Evolutionary conservation across 1,139 yeast species (phyloP).

Genomic region (Saccharomyces pastorianus): DNA sequence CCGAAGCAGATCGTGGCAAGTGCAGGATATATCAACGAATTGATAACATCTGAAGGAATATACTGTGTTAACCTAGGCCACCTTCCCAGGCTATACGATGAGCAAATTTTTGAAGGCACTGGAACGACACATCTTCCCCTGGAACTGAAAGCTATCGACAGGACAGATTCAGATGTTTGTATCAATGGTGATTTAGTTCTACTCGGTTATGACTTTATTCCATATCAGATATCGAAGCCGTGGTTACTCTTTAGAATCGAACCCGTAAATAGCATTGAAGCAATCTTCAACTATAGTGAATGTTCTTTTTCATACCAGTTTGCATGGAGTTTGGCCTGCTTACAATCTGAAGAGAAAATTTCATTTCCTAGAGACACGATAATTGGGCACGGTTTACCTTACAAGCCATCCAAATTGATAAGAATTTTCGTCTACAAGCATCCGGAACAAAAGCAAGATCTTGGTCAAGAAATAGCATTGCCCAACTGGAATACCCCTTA

Average conservation of each 20-base stretch:
- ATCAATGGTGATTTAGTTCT: constrained; percentile 7
- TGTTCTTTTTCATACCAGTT: neutral
- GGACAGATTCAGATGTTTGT: constrained; percentile 3
- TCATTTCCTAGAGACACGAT: neutral
- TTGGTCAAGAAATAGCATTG: constrained; percentile 5
- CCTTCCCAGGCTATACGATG: constrained; percentile 5
- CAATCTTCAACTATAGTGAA: constrained; percentile 4
- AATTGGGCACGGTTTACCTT: neutral
- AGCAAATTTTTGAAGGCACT: constrained; percentile 1
- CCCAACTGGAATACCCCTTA: constrained; percentile 14
- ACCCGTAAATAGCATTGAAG: constrained; percentile 3
- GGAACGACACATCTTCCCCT: neutral
- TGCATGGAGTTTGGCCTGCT: neutral
- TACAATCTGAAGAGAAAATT: neutral
- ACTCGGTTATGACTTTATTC: constrained; percentile 17
- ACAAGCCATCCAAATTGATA: constrained; percentile 4
- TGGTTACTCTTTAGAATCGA: constrained; percentile 16
- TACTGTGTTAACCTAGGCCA: constrained; percentile 17
- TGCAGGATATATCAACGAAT: constrained; percentile 11
- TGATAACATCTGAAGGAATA: constrained; percentile 15
- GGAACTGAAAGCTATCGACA: constrained; percentile 4
- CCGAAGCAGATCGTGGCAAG: constrained; percentile 4
- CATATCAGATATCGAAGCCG: constrained; percentile 6
- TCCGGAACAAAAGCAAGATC: constrained; percentile 7
- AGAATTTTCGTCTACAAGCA: constrained; percentile 8